Percentiles rank a stretch among this genome's conserved stretches.
phyloP scores from a whole-genome alignment of 371 early-diverging fungal genomes.

The Mortierella sp. region DNA sequence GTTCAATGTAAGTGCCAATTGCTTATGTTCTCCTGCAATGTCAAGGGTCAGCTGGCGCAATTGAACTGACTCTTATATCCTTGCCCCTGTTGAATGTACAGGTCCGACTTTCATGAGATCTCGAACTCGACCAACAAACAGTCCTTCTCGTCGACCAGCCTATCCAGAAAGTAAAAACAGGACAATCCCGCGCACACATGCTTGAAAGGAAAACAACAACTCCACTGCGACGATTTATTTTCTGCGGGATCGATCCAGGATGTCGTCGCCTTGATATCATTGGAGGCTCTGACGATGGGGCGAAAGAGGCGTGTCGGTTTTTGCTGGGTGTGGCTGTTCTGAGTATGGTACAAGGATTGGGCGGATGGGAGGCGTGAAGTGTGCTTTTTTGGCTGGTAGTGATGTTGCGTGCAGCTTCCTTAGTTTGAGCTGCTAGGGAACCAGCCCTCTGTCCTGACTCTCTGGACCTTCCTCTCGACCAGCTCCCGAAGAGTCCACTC shows the following conservation, averaged over 20 bases:
- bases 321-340: background rate
- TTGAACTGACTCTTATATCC: background rate
- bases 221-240: background rate
- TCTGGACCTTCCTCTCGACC: slow-evolving; percentile 45
- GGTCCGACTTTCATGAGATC: slow-evolving; percentile 55
- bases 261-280: background rate
- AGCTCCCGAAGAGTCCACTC: slow-evolving; percentile 55
- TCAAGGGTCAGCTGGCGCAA: background rate
- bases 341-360: slow-evolving; percentile 3
- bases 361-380: background rate
- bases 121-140: slow-evolving; percentile 50
- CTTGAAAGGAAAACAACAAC: background rate
- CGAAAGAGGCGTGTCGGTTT: background rate
- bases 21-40: background rate
- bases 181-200: background rate
- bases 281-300: background rate
- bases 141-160: slow-evolving; percentile 17
- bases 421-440: slow-evolving; percentile 30
- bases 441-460: slow-evolving; percentile 41
- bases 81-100: background rate
- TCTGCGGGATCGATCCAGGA: background rate
- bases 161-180: slow-evolving; percentile 19
- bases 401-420: background rate
- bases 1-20: slow-evolving; percentile 36
- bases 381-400: background rate